Percentiles rank a stretch among this genome's conserved stretches.
Evolutionary conservation across 1,284 basidiomycete genomes (phyloP).

Genomic region (Schizopora paradoxa): DNA sequence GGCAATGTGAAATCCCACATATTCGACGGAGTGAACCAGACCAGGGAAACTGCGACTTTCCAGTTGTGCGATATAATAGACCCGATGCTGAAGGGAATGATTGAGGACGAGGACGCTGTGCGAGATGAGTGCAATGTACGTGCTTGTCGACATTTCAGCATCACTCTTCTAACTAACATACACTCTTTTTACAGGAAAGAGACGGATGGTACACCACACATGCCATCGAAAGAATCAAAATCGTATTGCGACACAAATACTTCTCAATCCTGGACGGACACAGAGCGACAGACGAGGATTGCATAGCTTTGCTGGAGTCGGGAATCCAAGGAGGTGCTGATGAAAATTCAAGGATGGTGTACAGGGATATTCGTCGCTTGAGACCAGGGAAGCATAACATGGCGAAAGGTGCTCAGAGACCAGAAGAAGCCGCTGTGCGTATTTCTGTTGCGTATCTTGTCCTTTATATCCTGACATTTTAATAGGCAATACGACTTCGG

Average conservation of each 20-base stretch:
- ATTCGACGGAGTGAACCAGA: constrained; percentile 81
- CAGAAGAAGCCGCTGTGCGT: constrained; percentile 75
- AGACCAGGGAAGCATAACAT: constrained; percentile 74
- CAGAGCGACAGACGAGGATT: constrained; percentile 65
- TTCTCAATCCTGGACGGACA: constrained; percentile 77
- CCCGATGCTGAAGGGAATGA: constrained; percentile 73
- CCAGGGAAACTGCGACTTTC: constrained; percentile 83
- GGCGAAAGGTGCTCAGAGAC: constrained; percentile 75
- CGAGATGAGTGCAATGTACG: constrained; percentile 69
- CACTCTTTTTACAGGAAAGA: constrained; percentile 46
- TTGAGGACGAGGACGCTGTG: constrained; percentile 64
- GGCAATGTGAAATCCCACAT: constrained; percentile 53
- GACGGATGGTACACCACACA: constrained; percentile 83
- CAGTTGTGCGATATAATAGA: constrained; percentile 92
- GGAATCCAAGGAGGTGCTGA: constrained; percentile 20
- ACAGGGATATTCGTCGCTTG: constrained; percentile 33
- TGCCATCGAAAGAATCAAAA: constrained; percentile 77
- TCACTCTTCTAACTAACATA: background rate
- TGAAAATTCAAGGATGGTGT: background rate
- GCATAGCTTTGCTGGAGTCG: constrained; percentile 52
- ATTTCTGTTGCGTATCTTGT: background rate
- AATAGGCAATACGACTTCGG: constrained; percentile 16
- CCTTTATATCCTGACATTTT: constrained; percentile 1
- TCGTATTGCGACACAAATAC: constrained; percentile 82
- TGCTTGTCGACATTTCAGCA: constrained; percentile 12